phyloP scores from a whole-genome alignment of 371 early-diverging fungal species.

The Apophysomyces variabilis region DNA sequence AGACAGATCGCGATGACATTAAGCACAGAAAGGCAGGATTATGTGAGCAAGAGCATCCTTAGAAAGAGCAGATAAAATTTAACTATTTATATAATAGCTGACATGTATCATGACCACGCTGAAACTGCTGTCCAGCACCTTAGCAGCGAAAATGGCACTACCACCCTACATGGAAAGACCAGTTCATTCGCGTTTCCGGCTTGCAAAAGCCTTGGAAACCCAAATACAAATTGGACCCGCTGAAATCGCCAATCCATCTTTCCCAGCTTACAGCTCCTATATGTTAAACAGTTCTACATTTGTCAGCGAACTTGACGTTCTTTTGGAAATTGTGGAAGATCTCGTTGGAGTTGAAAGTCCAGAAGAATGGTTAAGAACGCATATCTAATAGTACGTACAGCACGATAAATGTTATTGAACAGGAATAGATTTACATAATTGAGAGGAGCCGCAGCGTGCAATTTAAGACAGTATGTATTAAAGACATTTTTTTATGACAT shows the following conservation, averaged over 20 bases:
- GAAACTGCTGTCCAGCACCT: constrained; percentile 43
- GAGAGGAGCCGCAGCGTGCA: too few relatives aligned
- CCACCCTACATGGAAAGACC: constrained; percentile 49
- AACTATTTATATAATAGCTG: constrained; percentile 23
- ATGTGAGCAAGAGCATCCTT: constrained; percentile 31
- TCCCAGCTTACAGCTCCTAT: constrained; percentile 38
- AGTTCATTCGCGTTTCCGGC: constrained; percentile 29
- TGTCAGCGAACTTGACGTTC: constrained; percentile 35
- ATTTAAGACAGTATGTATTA: too few relatives aligned
- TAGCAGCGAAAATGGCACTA: constrained; percentile 42
- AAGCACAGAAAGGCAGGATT: constrained; percentile 38
- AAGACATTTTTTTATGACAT: too few relatives aligned
- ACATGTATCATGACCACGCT: constrained; percentile 44
- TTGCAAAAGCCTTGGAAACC: constrained; percentile 27
- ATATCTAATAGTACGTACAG: constrained; percentile 16
- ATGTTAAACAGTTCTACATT: constrained; percentile 40
- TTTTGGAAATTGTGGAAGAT: constrained; percentile 30
- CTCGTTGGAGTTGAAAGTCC: constrained; percentile 50
- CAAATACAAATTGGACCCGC: constrained; percentile 26
- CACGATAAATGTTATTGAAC: too few relatives aligned
- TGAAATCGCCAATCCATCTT: constrained; percentile 35
- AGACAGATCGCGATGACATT: constrained; percentile 29
- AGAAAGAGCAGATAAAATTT: not conserved
- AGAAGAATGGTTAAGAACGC: constrained; percentile 35
- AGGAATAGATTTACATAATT: too few relatives aligned